Evolutionary conservation across 1,284 basidiomycete species (phyloP).

Genomic region (Cutaneotrichosporon curvatum): DNA sequence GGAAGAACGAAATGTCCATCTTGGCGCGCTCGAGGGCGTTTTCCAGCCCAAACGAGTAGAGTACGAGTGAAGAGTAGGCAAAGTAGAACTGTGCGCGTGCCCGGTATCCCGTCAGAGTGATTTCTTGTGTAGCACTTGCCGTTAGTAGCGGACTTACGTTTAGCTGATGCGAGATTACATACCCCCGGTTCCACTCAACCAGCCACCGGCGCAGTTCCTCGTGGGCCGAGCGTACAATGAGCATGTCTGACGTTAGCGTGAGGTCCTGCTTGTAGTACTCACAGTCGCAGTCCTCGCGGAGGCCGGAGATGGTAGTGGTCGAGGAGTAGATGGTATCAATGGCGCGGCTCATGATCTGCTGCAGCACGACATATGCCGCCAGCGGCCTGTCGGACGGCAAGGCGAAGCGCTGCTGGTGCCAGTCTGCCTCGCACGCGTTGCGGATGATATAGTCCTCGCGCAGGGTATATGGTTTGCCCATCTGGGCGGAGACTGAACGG

Average conservation of each 20-base stretch:
- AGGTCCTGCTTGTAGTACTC: conserved; percentile 51
- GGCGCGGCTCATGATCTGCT: conserved; percentile 78
- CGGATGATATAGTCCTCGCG: conserved; percentile 70
- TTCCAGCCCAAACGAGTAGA: conserved; percentile 93
- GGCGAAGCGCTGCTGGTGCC: conserved; percentile 55
- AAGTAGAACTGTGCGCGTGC: conserved; percentile 61
- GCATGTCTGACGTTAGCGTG: conserved; percentile 48
- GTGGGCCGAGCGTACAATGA: conserved; percentile 40
- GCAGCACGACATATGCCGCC: conserved; percentile 56
- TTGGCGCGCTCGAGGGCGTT: conserved; percentile 67
- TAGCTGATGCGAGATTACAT: neutral
- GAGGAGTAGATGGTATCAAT: conserved; percentile 85
- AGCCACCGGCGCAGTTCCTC: conserved; percentile 41
- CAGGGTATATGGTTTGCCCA: conserved; percentile 48
- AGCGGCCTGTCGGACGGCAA: conserved; percentile 54
- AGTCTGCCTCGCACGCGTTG: conserved; percentile 64
- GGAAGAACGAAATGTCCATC: conserved; percentile 72
- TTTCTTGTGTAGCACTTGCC: neutral
- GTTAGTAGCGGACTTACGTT: neutral
- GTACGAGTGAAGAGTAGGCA: conserved; percentile 73
- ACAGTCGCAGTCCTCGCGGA: conserved; percentile 84
- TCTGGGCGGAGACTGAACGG: conserved; percentile 73
- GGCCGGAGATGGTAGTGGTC: conserved; percentile 69
- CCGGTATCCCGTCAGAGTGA: conserved; percentile 16
- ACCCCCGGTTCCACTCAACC: conserved; percentile 26